Evolutionary conservation across 1,284 basidiomycete genomes (phyloP), one percentile per base, ranked within the genome.

Genomic region (Puccinia novopanici): DNA sequence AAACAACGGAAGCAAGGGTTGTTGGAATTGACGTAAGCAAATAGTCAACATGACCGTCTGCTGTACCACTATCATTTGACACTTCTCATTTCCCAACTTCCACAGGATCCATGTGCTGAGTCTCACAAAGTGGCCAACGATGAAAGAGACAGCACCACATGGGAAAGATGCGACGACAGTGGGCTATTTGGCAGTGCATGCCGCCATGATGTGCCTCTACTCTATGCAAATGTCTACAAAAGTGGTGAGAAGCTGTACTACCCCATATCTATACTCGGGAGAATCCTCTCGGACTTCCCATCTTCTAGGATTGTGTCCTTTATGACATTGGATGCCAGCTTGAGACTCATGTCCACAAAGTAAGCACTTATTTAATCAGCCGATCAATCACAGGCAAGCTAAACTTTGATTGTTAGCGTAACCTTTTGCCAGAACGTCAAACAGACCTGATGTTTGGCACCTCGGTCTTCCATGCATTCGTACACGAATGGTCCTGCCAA

Each of bases 301-400:
- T 13, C 54, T 2, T 54, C 54, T 15, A 55, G 34, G 19, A 6
- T 68, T 68, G 65, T 9, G 27, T 68, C 65, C 65, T 68, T 5
- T 68, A 68, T 40, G 70, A 73, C 22, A 73, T 73, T 55, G 70
- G 70, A 30, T 73, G 70, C 54, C 70, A 73, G 19, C 27, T 73
- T 24, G 70, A 73, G 27, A 37, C 48, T 6, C 70, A 73, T 30
- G 55, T 73, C 30, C 54, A 24, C 24, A 73, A 73, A 24, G 45
- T 73, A 73, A 55, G 45, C 55, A 17, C 3, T 57, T 30, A 45
- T 45, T 45, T 45, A 45, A 45, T 45, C n/a, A n/a, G n/a, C n/a
- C n/a, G n/a, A n/a, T n/a, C n/a, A n/a, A n/a, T n/a, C n/a, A n/a
- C n/a, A n/a, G n/a, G n/a, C n/a, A n/a, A n/a, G 15, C 15, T 45